Base-by-base conservation (phyloP, 2,329 filamentous ascomycete species). In the Sarocladium brachiariae region DNA sequence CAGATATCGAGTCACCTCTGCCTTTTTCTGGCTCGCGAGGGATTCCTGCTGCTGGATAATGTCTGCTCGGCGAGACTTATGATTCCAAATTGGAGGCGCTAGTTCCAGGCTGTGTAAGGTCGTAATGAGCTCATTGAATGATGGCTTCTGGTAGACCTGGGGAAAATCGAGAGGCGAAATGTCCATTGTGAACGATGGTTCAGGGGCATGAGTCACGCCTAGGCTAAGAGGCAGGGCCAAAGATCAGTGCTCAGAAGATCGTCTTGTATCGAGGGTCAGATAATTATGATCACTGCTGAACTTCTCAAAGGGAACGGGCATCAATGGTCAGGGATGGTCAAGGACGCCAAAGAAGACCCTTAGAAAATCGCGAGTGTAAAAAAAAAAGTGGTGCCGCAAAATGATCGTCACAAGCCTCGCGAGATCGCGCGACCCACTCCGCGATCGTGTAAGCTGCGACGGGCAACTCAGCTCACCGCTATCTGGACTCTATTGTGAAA, bases 101-200 rank as follows among this genome's bases (percentile, higher is more conserved):
- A 86, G 70, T 52, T 80, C 77, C 31, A 96, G 76, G 24, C 80
- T 70, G 30, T 78, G 69, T n/a, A 96, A 78, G 23, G 81, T 80
- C 23, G 74, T 68, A 47, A 89, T 68, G 41, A 96, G 75, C 4
- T 77, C 73, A 27, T 73, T 69, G 52, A 80, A 83, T 18, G 81
- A 73, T 6, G 91, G 91, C 61, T 81, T 85, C 59, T 85, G 80
- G 76, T 90, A 89, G 55, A 92, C 76, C 61, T 90, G 87, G n/a
- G 90, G 89, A 23, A 96, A 79, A 61, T 92, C 87, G 52, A 68
- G 67, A 51, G 68, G 59, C 4, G 43, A 47, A 23, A 47, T 47
- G 50, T 58, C 61, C 64, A 67, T 68, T 21, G 23, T 33, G 21
- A n/a, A 3, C n/a, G n/a, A 14, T 4, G 23, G 9, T 3, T 43